These are phyloP conservation scores for Neonectria ditissima DNA, from an alignment of 2,329 filamentous ascomycete genomes.

Conservation along the genomic window DNA sequence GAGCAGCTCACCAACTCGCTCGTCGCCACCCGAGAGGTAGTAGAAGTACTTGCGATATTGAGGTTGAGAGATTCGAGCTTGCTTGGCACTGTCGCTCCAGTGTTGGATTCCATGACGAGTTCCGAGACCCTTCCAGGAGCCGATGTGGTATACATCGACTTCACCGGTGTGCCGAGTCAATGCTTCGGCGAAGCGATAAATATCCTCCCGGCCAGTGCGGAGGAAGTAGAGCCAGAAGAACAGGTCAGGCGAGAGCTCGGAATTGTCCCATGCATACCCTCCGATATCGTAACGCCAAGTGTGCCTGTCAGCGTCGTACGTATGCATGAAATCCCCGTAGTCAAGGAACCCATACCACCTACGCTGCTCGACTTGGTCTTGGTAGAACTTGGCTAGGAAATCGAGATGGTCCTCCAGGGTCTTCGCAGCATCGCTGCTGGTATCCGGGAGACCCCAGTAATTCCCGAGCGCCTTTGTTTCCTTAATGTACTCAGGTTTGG, in stretches of 20 bases:
- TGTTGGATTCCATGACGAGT: slow-evolving; percentile 74
- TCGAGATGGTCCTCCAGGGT: slow-evolving; percentile 65
- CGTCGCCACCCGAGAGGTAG: slow-evolving; percentile 69
- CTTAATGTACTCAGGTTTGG: slow-evolving; percentile 61
- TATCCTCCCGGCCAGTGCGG: slow-evolving; percentile 66
- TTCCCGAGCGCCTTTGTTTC: slow-evolving; percentile 65
- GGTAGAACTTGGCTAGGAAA: slow-evolving; percentile 68
- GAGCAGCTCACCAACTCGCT: slow-evolving; percentile 67
- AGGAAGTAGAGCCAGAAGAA: slow-evolving; percentile 74
- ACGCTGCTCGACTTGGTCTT: slow-evolving; percentile 65
- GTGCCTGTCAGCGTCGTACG: slow-evolving; percentile 69
- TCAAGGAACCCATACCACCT: slow-evolving; percentile 74
- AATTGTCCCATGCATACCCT: slow-evolving; percentile 75
- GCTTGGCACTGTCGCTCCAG: slow-evolving; percentile 70
- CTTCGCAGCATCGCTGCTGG: slow-evolving; percentile 37
- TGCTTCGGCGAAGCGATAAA: slow-evolving; percentile 70
- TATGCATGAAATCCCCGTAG: slow-evolving; percentile 72
- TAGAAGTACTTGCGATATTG: slow-evolving; percentile 67
- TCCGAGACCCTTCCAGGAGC: slow-evolving; percentile 68
- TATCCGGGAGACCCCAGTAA: slow-evolving; percentile 63
- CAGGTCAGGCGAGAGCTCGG: slow-evolving; percentile 70
- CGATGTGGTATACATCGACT: slow-evolving; percentile 72
- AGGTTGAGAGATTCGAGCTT: slow-evolving; percentile 68
- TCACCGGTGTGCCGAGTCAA: slow-evolving; percentile 70
- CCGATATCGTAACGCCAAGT: slow-evolving; percentile 73